Percentiles rank a stretch among this genome's conserved stretches.
Conservation (phyloP, 352 stramenopile species). For the Halophytophthora batemanensis region DNA sequence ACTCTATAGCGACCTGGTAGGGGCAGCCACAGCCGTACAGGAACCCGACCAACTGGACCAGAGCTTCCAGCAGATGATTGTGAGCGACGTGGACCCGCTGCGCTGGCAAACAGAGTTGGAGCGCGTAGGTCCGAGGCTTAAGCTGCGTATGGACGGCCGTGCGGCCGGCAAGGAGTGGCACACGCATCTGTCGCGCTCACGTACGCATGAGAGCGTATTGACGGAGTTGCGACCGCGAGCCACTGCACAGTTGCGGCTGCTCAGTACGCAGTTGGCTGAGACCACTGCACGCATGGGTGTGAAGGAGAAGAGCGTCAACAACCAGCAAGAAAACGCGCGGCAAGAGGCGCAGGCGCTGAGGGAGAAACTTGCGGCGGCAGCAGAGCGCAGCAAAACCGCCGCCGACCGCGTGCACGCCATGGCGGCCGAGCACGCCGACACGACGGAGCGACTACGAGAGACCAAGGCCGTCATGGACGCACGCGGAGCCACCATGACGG, state of each 20-base stretch:
- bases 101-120: slow-evolving; percentile 85
- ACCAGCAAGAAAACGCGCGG: slow-evolving; percentile 70
- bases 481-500: slow-evolving; percentile 81
- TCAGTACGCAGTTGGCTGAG: slow-evolving; percentile 55
- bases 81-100: slow-evolving; percentile 74
- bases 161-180: slow-evolving; percentile 68
- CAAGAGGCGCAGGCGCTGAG: slow-evolving; percentile 61
- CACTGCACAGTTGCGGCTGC: slow-evolving; percentile 58
- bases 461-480: slow-evolving; percentile 80
- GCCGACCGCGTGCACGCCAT: slow-evolving; percentile 72
- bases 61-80: slow-evolving; percentile 84
- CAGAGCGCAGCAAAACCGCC: slow-evolving; percentile 64
- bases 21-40: slow-evolving; percentile 23
- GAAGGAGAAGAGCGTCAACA: slow-evolving; percentile 83
- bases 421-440: slow-evolving; percentile 68
- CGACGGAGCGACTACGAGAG: slow-evolving; percentile 72
- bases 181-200: slow-evolving; percentile 71
- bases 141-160: slow-evolving; percentile 55
- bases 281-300: slow-evolving; percentile 54
- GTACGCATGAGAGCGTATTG: slow-evolving; percentile 68
- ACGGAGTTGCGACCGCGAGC: slow-evolving; percentile 50
- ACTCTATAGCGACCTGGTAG: slow-evolving; percentile 57
- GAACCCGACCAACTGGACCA: slow-evolving; percentile 55
- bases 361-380: slow-evolving; percentile 56
- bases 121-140: slow-evolving; percentile 71